phyloP scores from a whole-genome alignment of 2,329 filamentous ascomycete genomes.

The Xylaria sp. region DNA sequence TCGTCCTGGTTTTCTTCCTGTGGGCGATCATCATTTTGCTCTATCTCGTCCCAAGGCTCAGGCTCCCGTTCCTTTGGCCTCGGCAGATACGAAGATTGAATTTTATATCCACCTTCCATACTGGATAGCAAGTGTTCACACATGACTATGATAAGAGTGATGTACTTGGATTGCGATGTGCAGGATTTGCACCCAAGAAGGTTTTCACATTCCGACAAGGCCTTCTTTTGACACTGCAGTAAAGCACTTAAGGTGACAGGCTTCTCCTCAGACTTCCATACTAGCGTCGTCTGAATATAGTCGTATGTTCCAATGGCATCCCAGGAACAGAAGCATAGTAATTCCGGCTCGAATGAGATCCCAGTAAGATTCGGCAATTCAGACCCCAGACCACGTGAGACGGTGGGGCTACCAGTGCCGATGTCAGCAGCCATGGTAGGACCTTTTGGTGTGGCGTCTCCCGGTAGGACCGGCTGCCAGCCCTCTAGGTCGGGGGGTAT shows the following conservation, averaged over 20 bases:
- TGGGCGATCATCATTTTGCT: conserved; percentile 7
- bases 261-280: background rate
- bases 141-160: conserved; percentile 16
- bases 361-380: background rate
- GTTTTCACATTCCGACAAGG: conserved; percentile 10
- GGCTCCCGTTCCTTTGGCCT: background rate
- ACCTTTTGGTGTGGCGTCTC: background rate
- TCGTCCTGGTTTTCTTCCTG: background rate
- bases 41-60: background rate
- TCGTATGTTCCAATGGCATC: conserved; percentile 8
- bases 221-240: background rate
- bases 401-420: conserved; percentile 5
- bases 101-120: conserved; percentile 5
- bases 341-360: background rate
- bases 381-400: conserved; percentile 1
- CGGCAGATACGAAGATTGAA: background rate
- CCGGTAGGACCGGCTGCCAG: background rate
- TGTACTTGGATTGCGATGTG: conserved; percentile 10
- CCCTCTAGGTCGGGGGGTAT: background rate
- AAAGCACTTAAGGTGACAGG: background rate
- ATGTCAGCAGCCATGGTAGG: background rate
- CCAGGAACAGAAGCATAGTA: conserved; percentile 5
- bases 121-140: conserved; percentile 2
- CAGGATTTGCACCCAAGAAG: conserved; percentile 4
- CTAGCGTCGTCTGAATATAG: conserved; percentile 11